Evolutionary conservation across 768 basidiomycete species (phyloP).

Genomic region (Baorangia bicolor): DNA sequence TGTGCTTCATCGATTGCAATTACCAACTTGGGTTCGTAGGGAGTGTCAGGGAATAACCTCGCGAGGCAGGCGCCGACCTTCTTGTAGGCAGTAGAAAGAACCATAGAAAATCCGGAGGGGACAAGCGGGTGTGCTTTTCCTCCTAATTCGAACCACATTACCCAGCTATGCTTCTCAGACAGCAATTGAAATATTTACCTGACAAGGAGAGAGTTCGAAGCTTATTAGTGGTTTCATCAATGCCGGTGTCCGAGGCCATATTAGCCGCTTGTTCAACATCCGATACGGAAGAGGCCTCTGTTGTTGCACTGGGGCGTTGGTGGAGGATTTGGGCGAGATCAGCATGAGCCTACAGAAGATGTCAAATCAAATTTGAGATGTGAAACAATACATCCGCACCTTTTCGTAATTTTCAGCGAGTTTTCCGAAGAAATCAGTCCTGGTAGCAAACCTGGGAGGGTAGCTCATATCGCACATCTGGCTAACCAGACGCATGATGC

Average conservation of each 20-base stretch:
- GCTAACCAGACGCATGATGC: neutral
- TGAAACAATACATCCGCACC: neutral
- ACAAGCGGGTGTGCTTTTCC: neutral
- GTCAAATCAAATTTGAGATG: neutral
- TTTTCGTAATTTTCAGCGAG: neutral
- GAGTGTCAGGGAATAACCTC: neutral
- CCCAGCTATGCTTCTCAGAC: neutral
- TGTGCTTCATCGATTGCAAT: neutral
- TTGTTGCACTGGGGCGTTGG: too few species aligned
- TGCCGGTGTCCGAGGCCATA: neutral
- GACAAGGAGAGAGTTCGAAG: neutral
- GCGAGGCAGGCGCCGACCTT: neutral
- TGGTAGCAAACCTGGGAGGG: neutral
- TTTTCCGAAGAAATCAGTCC: neutral
- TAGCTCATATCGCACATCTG: conserved; percentile 2
- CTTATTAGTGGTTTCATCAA: neutral
- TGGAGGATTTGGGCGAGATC: neutral
- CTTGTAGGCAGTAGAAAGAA: neutral
- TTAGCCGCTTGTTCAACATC: neutral
- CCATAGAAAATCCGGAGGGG: neutral
- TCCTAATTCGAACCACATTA: neutral
- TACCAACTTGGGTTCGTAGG: neutral
- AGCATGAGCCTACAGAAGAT: neutral
- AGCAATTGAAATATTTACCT: neutral
- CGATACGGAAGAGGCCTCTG: neutral